Evolutionary conservation across 371 early-diverging fungal species (phyloP).

Genomic region (Mortierella sp.): DNA sequence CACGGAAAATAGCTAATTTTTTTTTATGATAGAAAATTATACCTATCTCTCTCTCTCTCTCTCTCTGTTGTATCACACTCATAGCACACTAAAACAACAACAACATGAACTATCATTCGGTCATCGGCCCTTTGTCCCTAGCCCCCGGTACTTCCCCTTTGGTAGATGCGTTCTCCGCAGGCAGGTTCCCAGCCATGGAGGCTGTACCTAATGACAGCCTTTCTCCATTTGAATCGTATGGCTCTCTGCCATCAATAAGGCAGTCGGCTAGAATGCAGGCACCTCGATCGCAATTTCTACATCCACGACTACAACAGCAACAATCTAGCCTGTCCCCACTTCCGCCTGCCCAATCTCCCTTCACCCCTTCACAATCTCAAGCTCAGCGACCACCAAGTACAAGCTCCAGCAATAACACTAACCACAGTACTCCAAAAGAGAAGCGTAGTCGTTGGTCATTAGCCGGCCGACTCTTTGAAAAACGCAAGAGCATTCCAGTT

Average conservation of each 20-base stretch:
- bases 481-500: constrained; percentile 16
- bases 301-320: not conserved
- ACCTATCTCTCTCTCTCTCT: no score
- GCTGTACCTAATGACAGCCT: not conserved
- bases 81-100: not conserved
- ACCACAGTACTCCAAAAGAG: constrained; percentile 4
- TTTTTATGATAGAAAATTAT: not conserved
- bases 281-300: not conserved
- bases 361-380: not conserved
- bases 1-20: not conserved
- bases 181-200: not conserved
- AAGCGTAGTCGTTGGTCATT: constrained; percentile 38
- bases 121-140: constrained; percentile 3
- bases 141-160: not conserved
- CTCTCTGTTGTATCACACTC: no score
- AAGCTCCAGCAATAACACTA: not conserved
- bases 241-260: not conserved
- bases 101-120: constrained; percentile 1
- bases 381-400: not conserved
- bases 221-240: not conserved
- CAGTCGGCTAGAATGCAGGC: not conserved
- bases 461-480: constrained; percentile 37
- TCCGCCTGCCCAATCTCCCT: not conserved
- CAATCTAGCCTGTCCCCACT: not conserved
- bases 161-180: not conserved